Evolutionary conservation across 2,329 filamentous ascomycete genomes (phyloP).

Genomic region (Gremmenia infestans): DNA sequence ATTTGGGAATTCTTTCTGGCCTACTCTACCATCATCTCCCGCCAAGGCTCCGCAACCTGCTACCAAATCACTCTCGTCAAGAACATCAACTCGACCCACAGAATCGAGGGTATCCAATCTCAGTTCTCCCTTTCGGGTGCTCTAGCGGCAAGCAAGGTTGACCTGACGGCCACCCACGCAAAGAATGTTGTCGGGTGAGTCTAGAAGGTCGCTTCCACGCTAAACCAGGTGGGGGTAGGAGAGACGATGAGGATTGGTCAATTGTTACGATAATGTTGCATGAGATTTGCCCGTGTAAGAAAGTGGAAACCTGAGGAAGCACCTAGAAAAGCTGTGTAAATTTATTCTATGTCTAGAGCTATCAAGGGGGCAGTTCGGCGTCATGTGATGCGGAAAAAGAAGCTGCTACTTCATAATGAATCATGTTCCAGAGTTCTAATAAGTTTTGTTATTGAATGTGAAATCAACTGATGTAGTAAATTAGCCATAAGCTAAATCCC

Average conservation of each 20-base stretch:
- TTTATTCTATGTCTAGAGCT: not conserved
- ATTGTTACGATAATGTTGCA: not conserved
- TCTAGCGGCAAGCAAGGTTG: constrained; percentile 36
- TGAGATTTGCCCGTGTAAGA: not conserved
- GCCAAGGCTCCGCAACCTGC: constrained; percentile 71
- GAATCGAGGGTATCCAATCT: constrained; percentile 63
- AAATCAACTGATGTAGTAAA: no score
- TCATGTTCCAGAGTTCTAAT: not conserved
- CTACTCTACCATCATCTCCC: constrained; percentile 68
- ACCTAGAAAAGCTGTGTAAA: not conserved
- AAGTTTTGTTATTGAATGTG: no score
- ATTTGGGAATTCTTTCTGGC: constrained; percentile 83
- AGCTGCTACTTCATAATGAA: not conserved
- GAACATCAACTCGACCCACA: constrained; percentile 78
- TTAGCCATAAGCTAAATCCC: not conserved
- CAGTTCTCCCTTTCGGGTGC: constrained; percentile 63
- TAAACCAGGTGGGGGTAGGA: not conserved
- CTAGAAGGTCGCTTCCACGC: not conserved
- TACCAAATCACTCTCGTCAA: constrained; percentile 76
- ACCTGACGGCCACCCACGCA: constrained; percentile 19
- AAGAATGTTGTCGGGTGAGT: constrained; percentile 10
- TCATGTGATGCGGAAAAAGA: not conserved
- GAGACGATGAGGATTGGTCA: not conserved
- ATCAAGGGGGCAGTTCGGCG: not conserved
- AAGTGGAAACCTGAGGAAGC: not conserved